Evolutionary conservation across 2,329 filamentous ascomycete species (phyloP).

Genomic region (Ramichloridium luteum): DNA sequence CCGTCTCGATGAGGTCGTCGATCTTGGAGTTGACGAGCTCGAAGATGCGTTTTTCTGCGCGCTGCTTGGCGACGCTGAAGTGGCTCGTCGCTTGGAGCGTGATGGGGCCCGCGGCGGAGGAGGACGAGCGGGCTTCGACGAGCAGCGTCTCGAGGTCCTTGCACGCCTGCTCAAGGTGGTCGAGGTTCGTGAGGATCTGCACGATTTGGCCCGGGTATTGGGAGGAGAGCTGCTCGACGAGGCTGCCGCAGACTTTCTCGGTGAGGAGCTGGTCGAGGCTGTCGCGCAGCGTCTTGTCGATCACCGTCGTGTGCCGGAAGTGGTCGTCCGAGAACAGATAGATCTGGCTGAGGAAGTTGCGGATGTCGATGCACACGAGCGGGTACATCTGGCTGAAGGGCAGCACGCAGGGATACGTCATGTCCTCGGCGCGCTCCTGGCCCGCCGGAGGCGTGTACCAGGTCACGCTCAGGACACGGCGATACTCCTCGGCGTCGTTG

Average conservation of each 20-base stretch:
- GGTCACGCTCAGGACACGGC: conserved; percentile 88
- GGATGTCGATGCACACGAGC: conserved; percentile 92
- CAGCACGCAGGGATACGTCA: conserved; percentile 79
- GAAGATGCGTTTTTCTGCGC: conserved; percentile 93
- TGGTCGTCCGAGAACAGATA: conserved; percentile 97
- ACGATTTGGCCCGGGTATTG: conserved; percentile 97
- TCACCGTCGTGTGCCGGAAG: conserved; percentile 78
- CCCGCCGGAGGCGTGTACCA: conserved; percentile 66
- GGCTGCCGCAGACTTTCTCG: conserved; percentile 77
- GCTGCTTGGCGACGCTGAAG: conserved; percentile 85
- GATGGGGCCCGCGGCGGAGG: conserved; percentile 67
- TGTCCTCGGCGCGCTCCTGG: conserved; percentile 61
- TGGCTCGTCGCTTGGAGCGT: conserved; percentile 71
- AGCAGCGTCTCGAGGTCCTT: conserved; percentile 77
- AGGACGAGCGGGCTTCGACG: conserved; percentile 70
- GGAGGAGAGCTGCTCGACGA: conserved; percentile 77
- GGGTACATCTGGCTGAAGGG: conserved; percentile 99
- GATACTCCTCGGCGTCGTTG: conserved; percentile 77
- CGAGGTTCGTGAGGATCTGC: conserved; percentile 92
- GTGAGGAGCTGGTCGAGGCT: conserved; percentile 91
- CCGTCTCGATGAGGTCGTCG: conserved; percentile 90
- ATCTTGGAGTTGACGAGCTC: conserved; percentile 98
- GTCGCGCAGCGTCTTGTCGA: conserved; percentile 79
- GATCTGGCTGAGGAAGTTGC: conserved; percentile 95
- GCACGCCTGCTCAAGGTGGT: conserved; percentile 92